These are phyloP conservation scores for Xylariaceae sp. DNA, from an alignment of 2,329 filamentous ascomycete species.

Conservation along the genomic window DNA sequence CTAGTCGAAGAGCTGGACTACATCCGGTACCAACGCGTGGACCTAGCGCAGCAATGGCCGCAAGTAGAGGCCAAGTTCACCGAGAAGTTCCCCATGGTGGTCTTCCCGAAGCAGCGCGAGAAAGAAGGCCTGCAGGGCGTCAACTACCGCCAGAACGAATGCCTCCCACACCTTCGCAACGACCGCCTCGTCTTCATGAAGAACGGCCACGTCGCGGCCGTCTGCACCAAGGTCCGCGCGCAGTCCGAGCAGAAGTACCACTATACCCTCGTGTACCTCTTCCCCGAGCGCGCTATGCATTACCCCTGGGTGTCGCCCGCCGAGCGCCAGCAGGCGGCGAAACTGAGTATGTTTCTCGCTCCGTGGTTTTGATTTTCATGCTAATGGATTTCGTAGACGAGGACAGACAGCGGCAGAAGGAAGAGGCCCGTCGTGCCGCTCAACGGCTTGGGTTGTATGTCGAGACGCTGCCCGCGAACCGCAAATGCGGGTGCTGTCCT, in stretches of 20 bases:
- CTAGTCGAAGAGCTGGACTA: constrained; percentile 29
- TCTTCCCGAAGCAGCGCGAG: constrained; percentile 10
- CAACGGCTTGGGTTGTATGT: constrained; percentile 21
- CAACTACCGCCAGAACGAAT: constrained; percentile 31
- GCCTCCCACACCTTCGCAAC: constrained; percentile 24
- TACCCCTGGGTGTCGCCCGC: constrained; percentile 44
- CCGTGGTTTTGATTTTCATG: not conserved
- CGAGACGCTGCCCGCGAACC: constrained; percentile 19
- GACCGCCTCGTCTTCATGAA: constrained; percentile 23
- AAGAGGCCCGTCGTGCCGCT: constrained; percentile 19
- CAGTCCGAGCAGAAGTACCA: constrained; percentile 28
- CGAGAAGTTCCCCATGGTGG: constrained; percentile 23
- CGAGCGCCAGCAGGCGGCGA: constrained; percentile 36
- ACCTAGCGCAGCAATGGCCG: constrained; percentile 26
- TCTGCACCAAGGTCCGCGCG: constrained; percentile 23
- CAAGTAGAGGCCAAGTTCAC: constrained; percentile 20
- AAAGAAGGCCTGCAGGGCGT: constrained; percentile 31
- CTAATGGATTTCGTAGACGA: constrained; percentile 14
- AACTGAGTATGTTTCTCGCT: constrained; percentile 38
- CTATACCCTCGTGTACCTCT: constrained; percentile 37
- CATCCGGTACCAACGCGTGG: constrained; percentile 31
- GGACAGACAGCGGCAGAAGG: constrained; percentile 20
- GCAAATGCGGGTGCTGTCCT: constrained; percentile 29
- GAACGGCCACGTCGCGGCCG: constrained; percentile 28
- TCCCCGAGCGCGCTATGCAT: constrained; percentile 44